Base-by-base conservation (phyloP, 129 eudicot species). In the Artemisia annua region DNA sequence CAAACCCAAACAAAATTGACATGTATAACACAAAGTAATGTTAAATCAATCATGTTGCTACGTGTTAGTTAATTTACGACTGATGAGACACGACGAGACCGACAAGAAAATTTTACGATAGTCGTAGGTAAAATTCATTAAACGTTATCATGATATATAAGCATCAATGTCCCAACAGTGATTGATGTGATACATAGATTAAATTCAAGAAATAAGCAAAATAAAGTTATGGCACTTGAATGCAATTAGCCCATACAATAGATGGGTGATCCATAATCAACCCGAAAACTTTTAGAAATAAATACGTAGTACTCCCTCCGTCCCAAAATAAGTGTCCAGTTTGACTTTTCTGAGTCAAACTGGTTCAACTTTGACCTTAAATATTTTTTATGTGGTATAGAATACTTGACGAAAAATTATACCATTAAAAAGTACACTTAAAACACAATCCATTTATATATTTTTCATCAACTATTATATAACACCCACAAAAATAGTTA, bases 141-240 rank as follows among this genome's bases (percentile, higher is more conserved):
- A 61, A 61, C 32, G 48, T 61, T 11, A 26, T 60, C 46, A 60
- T 9, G 10, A 13, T 60, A 22, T 15, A 12, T n/a, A 54, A 51
- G 28, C 52, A 55, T 17, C 53, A 15, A 63, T 54, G 24, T 49
- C 43, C 32, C 50, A 50, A 8, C 35, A 63, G 35, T 74, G 20
- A 63, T 74, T 74, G 24, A 74, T 35, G 24, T 52, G 54, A 62
- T 74, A 63, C 63, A 19, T 1, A 13, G 8, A 14, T 50, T 69
- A 48, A n/a, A 52, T 9, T 69, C 4, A 69, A 69, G 50, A n/a
- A 26, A 17, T 24, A 69, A 39, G 44, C 10, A 52, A 17, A 51
- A 17, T 26, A 52, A 53, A 61, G 1, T 0, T 5, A 57, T 69
- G 61, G 73, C 63, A 53, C 66, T 61, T 61, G 66, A 61, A 61